A percentile compares a stretch with the other conserved stretches of the same genome.
These are phyloP conservation scores for Candida maris DNA, from an alignment of 805 yeast genomes.

Conservation along the genomic window DNA sequence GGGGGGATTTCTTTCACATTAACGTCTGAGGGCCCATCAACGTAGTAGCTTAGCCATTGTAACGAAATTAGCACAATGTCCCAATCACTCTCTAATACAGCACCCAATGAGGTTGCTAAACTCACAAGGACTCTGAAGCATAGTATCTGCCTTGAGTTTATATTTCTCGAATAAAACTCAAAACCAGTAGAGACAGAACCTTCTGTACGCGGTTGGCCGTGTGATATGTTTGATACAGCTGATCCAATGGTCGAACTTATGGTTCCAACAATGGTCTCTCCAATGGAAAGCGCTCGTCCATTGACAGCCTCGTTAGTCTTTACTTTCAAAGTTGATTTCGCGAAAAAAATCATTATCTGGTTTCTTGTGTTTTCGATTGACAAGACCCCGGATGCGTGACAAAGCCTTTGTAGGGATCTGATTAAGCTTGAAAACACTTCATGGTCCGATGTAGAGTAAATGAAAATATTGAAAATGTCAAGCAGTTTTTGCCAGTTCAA, in stretches of 20 bases:
- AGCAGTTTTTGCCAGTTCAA: conserved; percentile 40
- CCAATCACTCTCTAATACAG: conserved; percentile 70
- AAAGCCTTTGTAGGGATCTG: conserved; percentile 71
- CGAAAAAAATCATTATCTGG: conserved; percentile 46
- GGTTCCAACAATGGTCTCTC: conserved; percentile 52
- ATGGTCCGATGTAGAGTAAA: conserved; percentile 66
- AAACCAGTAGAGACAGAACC: conserved; percentile 1
- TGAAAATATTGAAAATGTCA: conserved; percentile 43
- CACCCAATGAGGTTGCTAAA: conserved; percentile 78
- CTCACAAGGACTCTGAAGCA: conserved; percentile 77
- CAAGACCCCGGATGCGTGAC: conserved; percentile 81
- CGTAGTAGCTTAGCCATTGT: conserved; percentile 73
- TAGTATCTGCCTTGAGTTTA: conserved; percentile 66
- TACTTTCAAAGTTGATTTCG: conserved; percentile 42
- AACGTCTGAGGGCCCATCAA: conserved; percentile 56
- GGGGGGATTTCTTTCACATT: conserved; percentile 41
- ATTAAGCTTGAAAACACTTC: conserved; percentile 66
- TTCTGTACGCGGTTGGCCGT: conserved; percentile 4
- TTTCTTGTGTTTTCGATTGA: conserved; percentile 56
- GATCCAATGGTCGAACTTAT: conserved; percentile 41
- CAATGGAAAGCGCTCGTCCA: conserved; percentile 39
- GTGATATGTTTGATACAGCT: conserved; percentile 31
- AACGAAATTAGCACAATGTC: conserved; percentile 53
- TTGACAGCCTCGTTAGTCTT: conserved; percentile 31
- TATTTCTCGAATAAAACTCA: conserved; percentile 36